Evolutionary conservation across 164 flowering plant genomes (phyloP), one percentile per base, ranked within the genome.

Genomic region (Piper betle): DNA sequence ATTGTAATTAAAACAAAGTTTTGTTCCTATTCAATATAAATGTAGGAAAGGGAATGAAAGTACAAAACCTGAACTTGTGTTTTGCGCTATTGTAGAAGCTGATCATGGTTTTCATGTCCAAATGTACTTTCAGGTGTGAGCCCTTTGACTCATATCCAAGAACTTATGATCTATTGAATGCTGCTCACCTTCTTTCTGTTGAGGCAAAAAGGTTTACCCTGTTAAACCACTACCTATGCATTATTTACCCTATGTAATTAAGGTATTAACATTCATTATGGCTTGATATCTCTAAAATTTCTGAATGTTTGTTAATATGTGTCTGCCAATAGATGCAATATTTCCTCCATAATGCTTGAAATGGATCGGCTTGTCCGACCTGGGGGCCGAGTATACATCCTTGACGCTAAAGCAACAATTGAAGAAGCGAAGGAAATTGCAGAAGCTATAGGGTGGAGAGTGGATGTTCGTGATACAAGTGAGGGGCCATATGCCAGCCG

Each of bases 91-190:
- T n/a, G n/a, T n/a, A n/a, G n/a, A n/a, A n/a, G n/a, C n/a, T n/a
- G n/a, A n/a, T n/a, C n/a, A n/a, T n/a, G n/a, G n/a, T n/a, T n/a
- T n/a, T n/a, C n/a, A n/a, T n/a, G n/a, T n/a, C n/a, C 66, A n/a
- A n/a, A n/a, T n/a, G n/a, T n/a, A n/a, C 19, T 55, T 17, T 18
- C 69, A 87, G 90, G 94, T 87, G 94, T 71, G 94, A 87, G 62
- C 80, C 94, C 52, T 87, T 87, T 66, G 90, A 87, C 65, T 87
- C 96, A 8, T 88, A 91, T 63, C 96, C 97, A 42, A 91, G 96
- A 71, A 91, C 97, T 11, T 90, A 90, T 50, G 97, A 90, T 63
- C 68, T 84, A 40, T 39, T 90, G 70, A 85, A 90, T 71, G 97
- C 96, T 16, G 69, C 79, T 1, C 82, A 84, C 53, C 85, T 90